phyloP scores from a whole-genome alignment of 306 rosid species.

The Pueraria montana region DNA sequence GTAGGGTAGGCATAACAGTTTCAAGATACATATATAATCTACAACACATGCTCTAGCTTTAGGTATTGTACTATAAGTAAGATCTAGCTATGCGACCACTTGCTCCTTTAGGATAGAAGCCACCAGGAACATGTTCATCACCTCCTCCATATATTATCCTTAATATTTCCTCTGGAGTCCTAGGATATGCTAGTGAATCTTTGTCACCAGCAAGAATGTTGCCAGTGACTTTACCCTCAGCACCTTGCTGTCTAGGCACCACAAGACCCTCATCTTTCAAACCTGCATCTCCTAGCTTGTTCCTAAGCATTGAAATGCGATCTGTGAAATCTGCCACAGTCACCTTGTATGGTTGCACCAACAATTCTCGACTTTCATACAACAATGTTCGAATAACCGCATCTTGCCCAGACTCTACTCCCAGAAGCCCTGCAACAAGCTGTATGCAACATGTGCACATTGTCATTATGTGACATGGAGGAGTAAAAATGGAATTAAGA shows the following conservation, averaged over 20 bases:
- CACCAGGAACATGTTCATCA: constrained; percentile 72
- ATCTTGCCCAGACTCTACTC: constrained; percentile 83
- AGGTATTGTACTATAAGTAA: neutral
- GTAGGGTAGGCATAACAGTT: neutral
- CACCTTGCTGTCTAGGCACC: constrained; percentile 53
- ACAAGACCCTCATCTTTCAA: constrained; percentile 82
- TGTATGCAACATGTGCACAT: neutral
- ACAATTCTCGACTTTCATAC: constrained; percentile 39
- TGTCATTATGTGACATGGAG: neutral
- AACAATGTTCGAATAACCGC: constrained; percentile 74
- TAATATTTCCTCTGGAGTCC: constrained; percentile 76
- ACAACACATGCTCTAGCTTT: neutral
- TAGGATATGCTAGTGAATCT: constrained; percentile 60
- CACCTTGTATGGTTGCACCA: constrained; percentile 61
- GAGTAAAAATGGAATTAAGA: neutral
- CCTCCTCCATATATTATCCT: constrained; percentile 77
- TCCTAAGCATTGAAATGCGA: constrained; percentile 66
- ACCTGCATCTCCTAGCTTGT: constrained; percentile 65
- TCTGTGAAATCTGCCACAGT: constrained; percentile 74
- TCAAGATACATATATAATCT: neutral
- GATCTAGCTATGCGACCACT: constrained; percentile 70
- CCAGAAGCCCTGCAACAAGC: constrained; percentile 85
- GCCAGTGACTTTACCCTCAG: constrained; percentile 60
- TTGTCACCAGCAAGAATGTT: constrained; percentile 71
- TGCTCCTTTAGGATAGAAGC: constrained; percentile 80